A percentile compares a stretch with the other conserved stretches of the same genome.
Conservation (phyloP, 164 flowering plant species). For the Litsea cubeba region DNA sequence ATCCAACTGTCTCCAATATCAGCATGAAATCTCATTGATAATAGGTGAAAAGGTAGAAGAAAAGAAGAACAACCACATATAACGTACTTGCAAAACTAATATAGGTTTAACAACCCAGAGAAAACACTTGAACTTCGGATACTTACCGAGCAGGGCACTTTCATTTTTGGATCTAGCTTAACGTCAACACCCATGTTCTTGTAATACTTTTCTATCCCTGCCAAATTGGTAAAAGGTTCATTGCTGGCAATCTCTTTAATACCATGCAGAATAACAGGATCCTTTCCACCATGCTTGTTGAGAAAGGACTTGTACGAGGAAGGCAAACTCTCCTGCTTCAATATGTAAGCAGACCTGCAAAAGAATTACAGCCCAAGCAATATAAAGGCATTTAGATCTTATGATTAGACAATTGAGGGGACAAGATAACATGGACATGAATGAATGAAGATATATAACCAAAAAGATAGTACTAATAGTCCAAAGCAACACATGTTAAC, state of each 20-base stretch:
- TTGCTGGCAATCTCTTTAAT: constrained; percentile 67
- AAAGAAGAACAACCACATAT: not conserved
- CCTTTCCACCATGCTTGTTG: constrained; percentile 89
- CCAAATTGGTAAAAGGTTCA: constrained; percentile 56
- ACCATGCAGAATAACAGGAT: constrained; percentile 57
- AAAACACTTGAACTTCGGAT: not conserved
- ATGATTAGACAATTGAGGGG: not conserved
- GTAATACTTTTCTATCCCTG: constrained; percentile 64
- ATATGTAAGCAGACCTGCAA: constrained; percentile 87
- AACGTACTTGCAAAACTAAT: no score
- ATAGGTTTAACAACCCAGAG: not conserved
- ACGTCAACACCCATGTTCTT: constrained; percentile 51
- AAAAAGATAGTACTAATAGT: not conserved
- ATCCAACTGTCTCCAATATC: not conserved
- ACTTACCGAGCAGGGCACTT: constrained; percentile 87
- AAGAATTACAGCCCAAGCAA: not conserved
- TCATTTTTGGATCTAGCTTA: constrained; percentile 80
- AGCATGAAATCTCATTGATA: not conserved
- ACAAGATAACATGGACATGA: not conserved
- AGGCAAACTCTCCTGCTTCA: constrained; percentile 88
- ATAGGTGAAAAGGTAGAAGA: not conserved
- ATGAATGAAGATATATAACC: not conserved
- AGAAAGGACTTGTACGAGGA: constrained; percentile 87
- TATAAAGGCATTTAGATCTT: not conserved
- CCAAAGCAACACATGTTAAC: not conserved